A percentile compares a stretch with the other conserved stretches of the same genome.
Evolutionary conservation across 2,329 filamentous ascomycete species (phyloP).

Genomic region (Parastagonospora avenae): DNA sequence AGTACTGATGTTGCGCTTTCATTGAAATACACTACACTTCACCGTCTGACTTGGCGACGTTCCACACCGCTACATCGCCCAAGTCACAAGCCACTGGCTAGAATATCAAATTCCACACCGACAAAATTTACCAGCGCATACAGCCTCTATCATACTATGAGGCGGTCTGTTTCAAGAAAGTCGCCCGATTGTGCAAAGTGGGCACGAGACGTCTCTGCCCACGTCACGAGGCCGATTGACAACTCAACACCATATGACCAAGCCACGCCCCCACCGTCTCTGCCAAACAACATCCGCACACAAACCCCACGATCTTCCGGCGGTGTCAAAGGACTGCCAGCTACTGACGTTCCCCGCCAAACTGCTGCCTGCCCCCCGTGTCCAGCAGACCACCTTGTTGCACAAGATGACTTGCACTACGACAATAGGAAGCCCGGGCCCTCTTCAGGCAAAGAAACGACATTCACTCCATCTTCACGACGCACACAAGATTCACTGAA

Average conservation of each 20-base stretch:
- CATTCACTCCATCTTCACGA: background rate
- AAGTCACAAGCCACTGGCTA: too few relatives aligned
- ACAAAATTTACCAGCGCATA: background rate
- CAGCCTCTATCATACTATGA: background rate
- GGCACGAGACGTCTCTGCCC: slow-evolving; percentile 8
- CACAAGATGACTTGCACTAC: slow-evolving; percentile 18
- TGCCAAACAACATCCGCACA: background rate
- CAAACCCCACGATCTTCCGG: slow-evolving; percentile 2
- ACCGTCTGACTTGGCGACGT: too few relatives aligned
- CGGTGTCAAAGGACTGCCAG: too few relatives aligned
- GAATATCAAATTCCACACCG: background rate
- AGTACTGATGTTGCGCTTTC: too few relatives aligned
- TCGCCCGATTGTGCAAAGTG: background rate
- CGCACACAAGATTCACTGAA: background rate
- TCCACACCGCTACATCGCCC: too few relatives aligned
- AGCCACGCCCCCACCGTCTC: slow-evolving; percentile 12
- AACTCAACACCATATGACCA: slow-evolving; percentile 14
- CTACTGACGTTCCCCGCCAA: slow-evolving; percentile 4
- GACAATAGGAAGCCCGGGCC: slow-evolving; percentile 9
- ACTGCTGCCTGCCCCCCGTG: slow-evolving; percentile 12
- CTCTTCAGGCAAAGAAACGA: slow-evolving; percentile 4
- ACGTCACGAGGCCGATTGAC: slow-evolving; percentile 16
- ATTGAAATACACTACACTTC: too few relatives aligned
- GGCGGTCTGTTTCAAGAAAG: background rate
- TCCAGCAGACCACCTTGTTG: slow-evolving; percentile 6